Evolutionary conservation across 1,284 basidiomycete genomes (phyloP).

Genomic region (Meripilus lineatus): DNA sequence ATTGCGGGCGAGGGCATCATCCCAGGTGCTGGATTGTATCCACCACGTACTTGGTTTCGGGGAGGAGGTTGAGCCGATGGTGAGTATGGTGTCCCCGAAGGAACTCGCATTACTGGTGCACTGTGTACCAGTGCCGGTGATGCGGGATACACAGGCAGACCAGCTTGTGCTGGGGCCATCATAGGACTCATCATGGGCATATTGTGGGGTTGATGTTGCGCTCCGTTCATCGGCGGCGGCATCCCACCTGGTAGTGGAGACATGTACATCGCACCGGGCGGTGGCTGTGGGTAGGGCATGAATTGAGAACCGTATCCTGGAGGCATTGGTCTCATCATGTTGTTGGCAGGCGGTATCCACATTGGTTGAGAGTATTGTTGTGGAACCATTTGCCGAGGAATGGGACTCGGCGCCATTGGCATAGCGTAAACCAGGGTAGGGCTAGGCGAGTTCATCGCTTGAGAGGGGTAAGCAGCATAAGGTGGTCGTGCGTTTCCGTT

Average conservation of each 20-base stretch:
- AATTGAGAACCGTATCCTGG: constrained; percentile 63
- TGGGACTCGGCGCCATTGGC: constrained; percentile 53
- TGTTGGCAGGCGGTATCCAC: constrained; percentile 57
- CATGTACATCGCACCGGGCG: constrained; percentile 41
- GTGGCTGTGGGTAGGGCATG: constrained; percentile 58
- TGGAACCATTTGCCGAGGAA: constrained; percentile 53
- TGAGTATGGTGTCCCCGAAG: too few species aligned
- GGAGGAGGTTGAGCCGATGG: constrained; percentile 17
- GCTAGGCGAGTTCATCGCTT: constrained; percentile 63
- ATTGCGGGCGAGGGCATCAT: constrained; percentile 21
- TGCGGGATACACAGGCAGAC: constrained; percentile 51
- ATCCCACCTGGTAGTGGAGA: constrained; percentile 38
- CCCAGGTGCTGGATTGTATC: constrained; percentile 19
- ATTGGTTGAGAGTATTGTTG: constrained; percentile 52
- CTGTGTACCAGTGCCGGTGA: constrained; percentile 68
- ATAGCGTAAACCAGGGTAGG: constrained; percentile 59
- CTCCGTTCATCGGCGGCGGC: constrained; percentile 37
- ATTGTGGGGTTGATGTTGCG: constrained; percentile 41
- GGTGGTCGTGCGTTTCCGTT: constrained; percentile 47
- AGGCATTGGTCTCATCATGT: constrained; percentile 51
- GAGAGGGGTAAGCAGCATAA: constrained; percentile 56
- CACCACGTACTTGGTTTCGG: constrained; percentile 21
- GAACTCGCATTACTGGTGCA: constrained; percentile 31
- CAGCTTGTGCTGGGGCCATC: constrained; percentile 45
- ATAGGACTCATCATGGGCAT: constrained; percentile 62